Evolutionary conservation across 768 basidiomycete species (phyloP).

Genomic region (Neoboletus magnificus): DNA sequence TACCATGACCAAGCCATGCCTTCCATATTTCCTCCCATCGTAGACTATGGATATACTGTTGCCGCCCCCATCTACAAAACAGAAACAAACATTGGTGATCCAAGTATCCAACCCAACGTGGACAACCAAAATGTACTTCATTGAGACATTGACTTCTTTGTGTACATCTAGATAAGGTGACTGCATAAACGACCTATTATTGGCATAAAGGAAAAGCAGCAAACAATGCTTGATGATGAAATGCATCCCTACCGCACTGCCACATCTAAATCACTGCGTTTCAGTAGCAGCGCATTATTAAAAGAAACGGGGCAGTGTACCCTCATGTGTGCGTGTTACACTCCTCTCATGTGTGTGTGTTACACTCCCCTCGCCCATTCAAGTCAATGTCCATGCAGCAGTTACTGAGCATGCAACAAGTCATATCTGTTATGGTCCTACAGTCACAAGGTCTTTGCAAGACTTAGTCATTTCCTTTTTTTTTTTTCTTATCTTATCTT

Average conservation of each 20-base stretch:
- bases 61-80: constrained; percentile 73
- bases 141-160: constrained; percentile 88
- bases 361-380: constrained; percentile 79
- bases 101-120: not conserved
- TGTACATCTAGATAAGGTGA: constrained; percentile 94
- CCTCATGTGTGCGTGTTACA: constrained; percentile 92
- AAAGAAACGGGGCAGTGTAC: too few relatives aligned
- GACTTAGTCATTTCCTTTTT: too few relatives aligned
- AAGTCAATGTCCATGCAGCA: constrained; percentile 75
- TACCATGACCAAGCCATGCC: constrained; percentile 85
- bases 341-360: too few relatives aligned
- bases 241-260: constrained; percentile 86
- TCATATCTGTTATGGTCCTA: too few relatives aligned
- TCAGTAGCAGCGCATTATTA: too few relatives aligned
- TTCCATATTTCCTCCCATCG: constrained; percentile 91
- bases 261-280: too few relatives aligned
- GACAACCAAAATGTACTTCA: constrained; percentile 58
- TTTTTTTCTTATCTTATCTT: too few relatives aligned
- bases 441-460: too few relatives aligned
- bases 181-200: constrained; percentile 82
- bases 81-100: not conserved
- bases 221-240: constrained; percentile 91
- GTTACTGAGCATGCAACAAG: constrained; percentile 86
- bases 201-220: constrained; percentile 84
- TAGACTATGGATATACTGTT: constrained; percentile 81